Base-by-base conservation (phyloP, 1,139 yeast genomes). In the Suhomyces kunorum region DNA sequence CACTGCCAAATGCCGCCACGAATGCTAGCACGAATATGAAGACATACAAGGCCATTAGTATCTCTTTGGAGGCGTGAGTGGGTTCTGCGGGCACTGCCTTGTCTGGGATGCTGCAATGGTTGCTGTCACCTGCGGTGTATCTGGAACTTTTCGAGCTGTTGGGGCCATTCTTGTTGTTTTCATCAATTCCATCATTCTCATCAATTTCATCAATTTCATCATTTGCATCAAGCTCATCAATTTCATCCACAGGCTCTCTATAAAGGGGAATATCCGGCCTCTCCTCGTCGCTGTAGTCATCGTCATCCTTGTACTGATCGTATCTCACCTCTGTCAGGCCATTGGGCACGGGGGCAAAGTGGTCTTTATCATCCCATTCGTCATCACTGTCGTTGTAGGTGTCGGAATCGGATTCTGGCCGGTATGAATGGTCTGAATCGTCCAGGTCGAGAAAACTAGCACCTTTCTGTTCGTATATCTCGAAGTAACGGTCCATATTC, bases 401-500 rank as follows among this genome's bases (percentile, higher is more conserved):
- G 12, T 42, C 47, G 13, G 39, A 37, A 17, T 50, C 51, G 29
- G 46, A 12, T 7, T 28, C 24, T 8, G 40, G 40, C 3, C 6
- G 11, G 18, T 38, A 38, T 30, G 37, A 32, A 14, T 13, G 14
- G 17, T 38, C 40, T 8, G 33, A 28, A 8, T 28, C 34, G 5
- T 38, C 40, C 39, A 36, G 31, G 6, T 38, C 40, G 8, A 33
- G 33, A 9, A 38, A 17, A 12, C 24, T 24, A 8, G 18, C 11
- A 3, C 37, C 40, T 9, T 33, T 28, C 20, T 42, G 42, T 22
- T 40, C 38, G 33, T 38, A 46, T 29, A 50, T 24, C 15, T 41
- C 42, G 34, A 43, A 52, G 39, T 38, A 47, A 12, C 35, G 31
- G 23, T 51, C 46, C 33, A 51, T 36, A 28, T 47, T 42, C 15